Conservation (phyloP, 306 rosid species). For the Malus fusca region DNA sequence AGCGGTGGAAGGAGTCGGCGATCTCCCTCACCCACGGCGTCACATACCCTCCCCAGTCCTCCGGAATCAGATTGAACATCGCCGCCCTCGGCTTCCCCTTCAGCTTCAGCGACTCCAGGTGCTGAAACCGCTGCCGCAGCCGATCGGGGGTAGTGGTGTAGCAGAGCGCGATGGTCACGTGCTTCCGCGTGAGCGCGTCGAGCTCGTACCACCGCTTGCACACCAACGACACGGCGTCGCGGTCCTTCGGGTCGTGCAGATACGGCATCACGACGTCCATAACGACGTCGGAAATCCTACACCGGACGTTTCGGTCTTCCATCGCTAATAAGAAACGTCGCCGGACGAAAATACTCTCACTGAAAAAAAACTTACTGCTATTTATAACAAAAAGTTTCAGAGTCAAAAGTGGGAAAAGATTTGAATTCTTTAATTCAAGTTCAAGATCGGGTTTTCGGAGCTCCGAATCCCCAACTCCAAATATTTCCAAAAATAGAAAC, state of each 20-base stretch:
- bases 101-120: slow-evolving; percentile 68
- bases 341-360: background rate
- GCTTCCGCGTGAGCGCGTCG: slow-evolving; percentile 84
- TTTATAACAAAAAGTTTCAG: background rate
- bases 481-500: background rate
- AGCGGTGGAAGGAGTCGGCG: slow-evolving; percentile 45
- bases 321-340: background rate
- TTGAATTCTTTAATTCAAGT: background rate
- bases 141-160: slow-evolving; percentile 78
- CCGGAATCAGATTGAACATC: slow-evolving; percentile 90
- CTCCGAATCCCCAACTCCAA: slow-evolving; percentile 7
- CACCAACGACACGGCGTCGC: slow-evolving; percentile 75
- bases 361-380: no score
- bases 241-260: slow-evolving; percentile 67
- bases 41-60: slow-evolving; percentile 93
- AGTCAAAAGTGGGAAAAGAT: background rate
- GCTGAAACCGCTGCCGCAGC: slow-evolving; percentile 55
- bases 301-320: slow-evolving; percentile 25
- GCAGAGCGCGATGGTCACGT: slow-evolving; percentile 87
- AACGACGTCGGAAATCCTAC: slow-evolving; percentile 48
- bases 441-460: background rate
- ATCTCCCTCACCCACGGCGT: slow-evolving; percentile 82
- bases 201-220: slow-evolving; percentile 85
- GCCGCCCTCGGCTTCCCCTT: slow-evolving; percentile 97
- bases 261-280: slow-evolving; percentile 70